These are phyloP conservation scores for Calonectria ilicicola DNA, from an alignment of 2,329 filamentous ascomycete genomes.

Conservation along the genomic window DNA sequence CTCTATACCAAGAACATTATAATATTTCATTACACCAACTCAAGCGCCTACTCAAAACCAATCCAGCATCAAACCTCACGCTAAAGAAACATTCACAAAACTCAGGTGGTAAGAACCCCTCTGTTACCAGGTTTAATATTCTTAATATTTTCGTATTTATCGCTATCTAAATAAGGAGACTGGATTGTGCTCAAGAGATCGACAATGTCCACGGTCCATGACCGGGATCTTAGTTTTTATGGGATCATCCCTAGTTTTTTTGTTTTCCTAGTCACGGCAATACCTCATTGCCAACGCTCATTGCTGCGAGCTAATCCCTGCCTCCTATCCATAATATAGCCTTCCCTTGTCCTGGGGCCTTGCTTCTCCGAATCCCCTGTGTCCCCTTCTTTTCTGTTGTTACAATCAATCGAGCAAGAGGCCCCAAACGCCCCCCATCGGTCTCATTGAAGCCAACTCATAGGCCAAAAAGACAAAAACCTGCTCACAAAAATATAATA, in stretches of 20 bases:
- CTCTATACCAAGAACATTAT: too few relatives aligned
- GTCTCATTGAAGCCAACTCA: slow-evolving; percentile 18
- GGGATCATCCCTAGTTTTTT: background rate
- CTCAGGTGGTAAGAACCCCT: background rate
- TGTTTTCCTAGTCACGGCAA: background rate
- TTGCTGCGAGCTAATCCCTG: background rate
- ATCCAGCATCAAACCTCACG: background rate
- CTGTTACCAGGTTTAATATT: background rate
- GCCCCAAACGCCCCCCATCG: slow-evolving; percentile 32
- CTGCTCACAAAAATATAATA: slow-evolving; percentile 34
- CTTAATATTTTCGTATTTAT: slow-evolving; percentile 13
- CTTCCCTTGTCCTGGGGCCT: background rate
- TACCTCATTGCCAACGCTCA: background rate
- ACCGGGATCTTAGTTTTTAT: background rate
- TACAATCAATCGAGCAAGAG: background rate
- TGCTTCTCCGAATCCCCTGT: slow-evolving; percentile 6
- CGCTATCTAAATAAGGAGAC: slow-evolving; percentile 16
- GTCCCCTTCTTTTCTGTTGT: slow-evolving; percentile 22
- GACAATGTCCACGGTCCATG: background rate
- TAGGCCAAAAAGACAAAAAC: slow-evolving; percentile 12
- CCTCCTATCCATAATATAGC: background rate
- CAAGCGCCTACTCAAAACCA: background rate
- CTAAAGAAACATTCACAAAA: background rate
- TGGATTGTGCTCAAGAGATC: slow-evolving; percentile 6
- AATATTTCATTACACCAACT: background rate